Conservation (phyloP, 352 stramenopile species). For the Halophytophthora batemanensis region DNA sequence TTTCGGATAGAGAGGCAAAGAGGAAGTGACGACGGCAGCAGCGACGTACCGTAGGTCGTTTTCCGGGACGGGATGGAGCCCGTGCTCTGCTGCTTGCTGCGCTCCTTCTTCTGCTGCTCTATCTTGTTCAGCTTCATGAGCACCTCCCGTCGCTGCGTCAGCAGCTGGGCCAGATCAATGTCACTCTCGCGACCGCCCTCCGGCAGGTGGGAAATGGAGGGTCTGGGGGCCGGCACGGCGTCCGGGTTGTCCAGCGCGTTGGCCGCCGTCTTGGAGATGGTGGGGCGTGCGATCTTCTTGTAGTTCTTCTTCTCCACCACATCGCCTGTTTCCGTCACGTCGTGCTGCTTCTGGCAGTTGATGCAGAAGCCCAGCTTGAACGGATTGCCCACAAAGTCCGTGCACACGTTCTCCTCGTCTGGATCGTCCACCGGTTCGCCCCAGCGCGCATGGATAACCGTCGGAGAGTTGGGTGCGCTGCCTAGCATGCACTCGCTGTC, state of each 20-base stretch:
- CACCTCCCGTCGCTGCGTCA: conserved; percentile 76
- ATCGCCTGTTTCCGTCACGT: conserved; percentile 67
- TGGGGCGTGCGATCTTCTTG: conserved; percentile 75
- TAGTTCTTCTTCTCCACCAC: conserved; percentile 73
- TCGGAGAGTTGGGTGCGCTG: conserved; percentile 69
- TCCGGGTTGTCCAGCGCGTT: conserved; percentile 79
- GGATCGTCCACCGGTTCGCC: conserved; percentile 79
- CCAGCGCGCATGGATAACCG: conserved; percentile 84
- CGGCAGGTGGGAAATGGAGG: conserved; percentile 28
- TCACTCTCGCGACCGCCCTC: conserved; percentile 66
- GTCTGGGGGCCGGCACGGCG: conserved; percentile 39
- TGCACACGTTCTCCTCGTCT: conserved; percentile 78
- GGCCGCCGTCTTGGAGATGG: conserved; percentile 68
- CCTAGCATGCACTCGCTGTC: conserved; percentile 57
- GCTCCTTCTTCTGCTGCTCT: conserved; percentile 43
- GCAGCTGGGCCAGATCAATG: conserved; percentile 69
- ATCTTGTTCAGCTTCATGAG: conserved; percentile 62
- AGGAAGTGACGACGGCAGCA: background rate
- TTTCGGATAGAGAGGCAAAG: background rate
- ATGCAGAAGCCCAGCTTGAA: conserved; percentile 88
- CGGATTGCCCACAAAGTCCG: conserved; percentile 76
- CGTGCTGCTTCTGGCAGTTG: conserved; percentile 89
- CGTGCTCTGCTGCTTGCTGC: conserved; percentile 36
- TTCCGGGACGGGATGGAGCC: conserved; percentile 28
- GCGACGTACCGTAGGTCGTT: conserved; percentile 42